Evolutionary conservation across 1,284 basidiomycete genomes (phyloP), one percentile per base, ranked within the genome.

Genomic region (Fomes fomentarius): DNA sequence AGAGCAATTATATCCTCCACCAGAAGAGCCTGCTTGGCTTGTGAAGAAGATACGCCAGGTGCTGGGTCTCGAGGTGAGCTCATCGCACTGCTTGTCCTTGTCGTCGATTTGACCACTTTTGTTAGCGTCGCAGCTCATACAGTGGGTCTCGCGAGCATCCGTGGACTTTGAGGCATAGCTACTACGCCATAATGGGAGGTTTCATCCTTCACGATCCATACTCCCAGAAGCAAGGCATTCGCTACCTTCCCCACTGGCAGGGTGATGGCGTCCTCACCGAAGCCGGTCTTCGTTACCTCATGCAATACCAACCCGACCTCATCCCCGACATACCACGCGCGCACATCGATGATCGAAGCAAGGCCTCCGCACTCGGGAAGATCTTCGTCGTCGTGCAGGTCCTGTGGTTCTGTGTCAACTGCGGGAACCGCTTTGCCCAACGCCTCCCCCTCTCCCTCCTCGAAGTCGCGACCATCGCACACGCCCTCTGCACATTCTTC

Each of bases 371-470:
- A 6, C 34, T 70, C 3, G 38, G 57, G 11, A 68, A 66, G 42
- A 46, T 38, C 2, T 19, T 69, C 35, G 60, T 63, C 8, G 28
- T 65, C 30, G 12, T 55, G 8, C 69, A 70, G 47, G 58, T 58
- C n/a, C 15, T 54, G 3, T 70, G 65, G 64, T 69, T 69, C 50
- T 46, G 59, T 30, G 21, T 59, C 17, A 67, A 62, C 31, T 62
- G 52, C 50, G 34, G 63, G n/a, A 58, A 56, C 14, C 64, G 69
- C 17, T 14, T 41, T 3, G 46, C 17, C 1, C 47, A 62, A 25
- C 30, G 42, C 9, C 60, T 68, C 14, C 50, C 56, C 12, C 54
- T 56, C 33, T 54, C 37, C 47, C 50, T 57, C 15, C 51, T 66
- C 24, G 63, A 65, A 46, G 33, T 66, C 10, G 42, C 52, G 17